Base-by-base conservation (phyloP, 495 filamentous ascomycete species). In the Penicillium mononematosum region DNA sequence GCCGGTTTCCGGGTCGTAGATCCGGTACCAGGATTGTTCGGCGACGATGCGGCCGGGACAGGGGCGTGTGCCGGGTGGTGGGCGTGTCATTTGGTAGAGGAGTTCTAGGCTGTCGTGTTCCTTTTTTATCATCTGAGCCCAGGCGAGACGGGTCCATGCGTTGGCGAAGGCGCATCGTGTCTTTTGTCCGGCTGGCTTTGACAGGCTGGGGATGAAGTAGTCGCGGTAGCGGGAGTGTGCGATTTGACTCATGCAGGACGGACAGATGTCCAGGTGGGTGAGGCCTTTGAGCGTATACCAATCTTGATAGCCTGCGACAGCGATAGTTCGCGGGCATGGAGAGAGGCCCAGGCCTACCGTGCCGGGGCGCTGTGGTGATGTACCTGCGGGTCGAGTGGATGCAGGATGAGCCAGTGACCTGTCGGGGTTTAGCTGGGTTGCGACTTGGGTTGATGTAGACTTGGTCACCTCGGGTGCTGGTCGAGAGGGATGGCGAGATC, bases 81-180 rank as follows among this genome's bases (percentile, higher is more conserved):
- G 75, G 53, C 46, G 82, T 55, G 50, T 88, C 66, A 64, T 73
- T 62, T 77, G 68, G 36, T 80, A 79, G 8, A 90, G 73, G 19
- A 88, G 72, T 29, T 81, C 76, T 14, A 84, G 71, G 55, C 81
- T 74, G 48, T 70, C 66, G 25, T 80, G 69, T 31, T 77, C 63
- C 57, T 85, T 78, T 63, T 84, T 83, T 53, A 84, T 75, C 19
- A 80, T 85, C 42, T 87, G 75, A 0, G 83, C 71, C 83, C 84
- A 89, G 2, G 85, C 86, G 7, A 88, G 73, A n/a, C 86, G 80
- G 41, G 82, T 75, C 86, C 86, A 90, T 10, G 81, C 76, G 19
- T 78, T 76, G 50, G 80, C 80, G 55, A 90, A 85, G 45, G 82
- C 81, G 61, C 87, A 90, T 29, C 72, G 64, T 16, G 78, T 73